Evolutionary conservation across 2,329 filamentous ascomycete species (phyloP), one percentile per base, ranked within the genome.

Genomic region (Fusarium sp.): DNA sequence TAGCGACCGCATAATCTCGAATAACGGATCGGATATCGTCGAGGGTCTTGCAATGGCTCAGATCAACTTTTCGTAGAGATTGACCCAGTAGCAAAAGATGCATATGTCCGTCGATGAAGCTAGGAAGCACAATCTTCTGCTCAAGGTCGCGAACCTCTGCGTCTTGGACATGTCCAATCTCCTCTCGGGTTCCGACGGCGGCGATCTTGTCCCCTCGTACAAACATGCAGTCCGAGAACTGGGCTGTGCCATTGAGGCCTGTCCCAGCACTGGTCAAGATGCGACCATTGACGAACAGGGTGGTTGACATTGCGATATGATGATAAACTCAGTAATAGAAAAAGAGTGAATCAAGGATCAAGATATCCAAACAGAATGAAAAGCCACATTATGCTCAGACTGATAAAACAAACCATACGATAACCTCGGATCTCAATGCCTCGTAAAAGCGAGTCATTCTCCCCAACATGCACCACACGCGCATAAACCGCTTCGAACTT

Each of bases 201-300:
- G 71, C 71, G 58, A 84, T 82, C 37, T 73, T 60, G 7, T 80
- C 80, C 48, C 80, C 73, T 48, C 75, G 65, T 6, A 83, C 69
- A 4, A 83, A 69, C 72, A 83, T 78, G 59, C 78, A 74, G 2
- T 76, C 74, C 1, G 74, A 69, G 56, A 81, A 81, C 3, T 65
- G 65, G 16, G 77, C 76, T 5, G 70, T 48, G 13, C 63, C 73
- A 2, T 74, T 31, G 9, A 78, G 63, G 8, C 72, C 73, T 0
- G 35, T 60, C 6, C 59, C 73, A 10, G 62, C 57, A 16, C 69
- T 69, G 18, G 71, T 62, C 18, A 80, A 45, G 27, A 81, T 71
- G 1, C 68, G 72, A 18, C 77, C 79, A 54, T 80, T 80, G 35
- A 67, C 57, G 16, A 80, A 74, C 11, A 64, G 22, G 33, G 56